phyloP scores from a whole-genome alignment of 768 basidiomycete species.

The Udeniomyces megalosporus region DNA sequence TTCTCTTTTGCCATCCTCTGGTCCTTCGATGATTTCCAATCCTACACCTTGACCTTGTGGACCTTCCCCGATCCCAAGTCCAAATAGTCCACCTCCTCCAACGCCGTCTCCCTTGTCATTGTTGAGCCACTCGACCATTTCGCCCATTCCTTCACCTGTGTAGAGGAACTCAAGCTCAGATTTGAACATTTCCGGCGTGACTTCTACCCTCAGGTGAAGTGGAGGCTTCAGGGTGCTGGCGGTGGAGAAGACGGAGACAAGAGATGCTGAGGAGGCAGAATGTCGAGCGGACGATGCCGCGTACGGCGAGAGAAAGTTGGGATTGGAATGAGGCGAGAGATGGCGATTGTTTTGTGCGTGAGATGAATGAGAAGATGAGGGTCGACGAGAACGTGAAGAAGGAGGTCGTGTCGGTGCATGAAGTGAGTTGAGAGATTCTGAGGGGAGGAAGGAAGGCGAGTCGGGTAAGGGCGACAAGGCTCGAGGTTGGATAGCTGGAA shows the following conservation, averaged over 20 bases:
- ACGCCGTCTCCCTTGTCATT: not conserved
- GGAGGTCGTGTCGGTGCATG: not conserved
- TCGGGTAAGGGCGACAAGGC: conserved; percentile 34
- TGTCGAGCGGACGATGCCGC: too few species aligned
- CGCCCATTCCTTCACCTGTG: conserved; percentile 66
- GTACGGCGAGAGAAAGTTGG: not conserved
- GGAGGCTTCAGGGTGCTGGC: conserved; percentile 15
- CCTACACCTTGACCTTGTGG: conserved; percentile 31
- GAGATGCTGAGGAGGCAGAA: conserved; percentile 17
- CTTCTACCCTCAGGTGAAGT: conserved; percentile 15
- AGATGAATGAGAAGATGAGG: not conserved
- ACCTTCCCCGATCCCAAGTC: not conserved
- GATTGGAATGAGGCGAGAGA: too few species aligned
- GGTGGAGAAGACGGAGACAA: conserved; percentile 23
- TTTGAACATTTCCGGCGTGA: conserved; percentile 61
- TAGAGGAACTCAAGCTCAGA: conserved; percentile 90
- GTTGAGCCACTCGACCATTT: conserved; percentile 37
- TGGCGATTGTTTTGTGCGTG: not conserved
- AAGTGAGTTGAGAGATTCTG: conserved; percentile 5
- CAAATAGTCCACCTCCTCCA: not conserved
- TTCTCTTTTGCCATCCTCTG: conserved; percentile 46
- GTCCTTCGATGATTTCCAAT: conserved; percentile 33
- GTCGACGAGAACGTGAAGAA: too few species aligned
- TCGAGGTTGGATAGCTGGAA: conserved; percentile 47
- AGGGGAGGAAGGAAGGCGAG: conserved; percentile 24